Base-by-base conservation (phyloP, 2,329 filamentous ascomycete genomes). In the Pseudogymnoascus sp. region DNA sequence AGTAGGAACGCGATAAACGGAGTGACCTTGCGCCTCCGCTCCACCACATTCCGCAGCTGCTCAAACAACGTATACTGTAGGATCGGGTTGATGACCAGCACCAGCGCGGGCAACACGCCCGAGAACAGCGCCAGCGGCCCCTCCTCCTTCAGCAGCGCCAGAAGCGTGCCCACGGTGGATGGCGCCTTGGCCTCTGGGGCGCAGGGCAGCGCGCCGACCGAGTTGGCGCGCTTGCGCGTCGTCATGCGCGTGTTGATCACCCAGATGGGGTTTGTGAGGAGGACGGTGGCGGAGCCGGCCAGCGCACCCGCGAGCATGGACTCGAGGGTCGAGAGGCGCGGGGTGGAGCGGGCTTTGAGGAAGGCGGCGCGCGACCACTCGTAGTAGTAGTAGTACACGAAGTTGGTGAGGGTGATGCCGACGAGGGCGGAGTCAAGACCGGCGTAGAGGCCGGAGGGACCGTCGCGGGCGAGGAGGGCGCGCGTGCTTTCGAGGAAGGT, bases 321-420 rank as follows among this genome's bases (percentile, higher is more conserved):
- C 80, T 99, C 93, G 68, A 93, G 76, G 0, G 94, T 96, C 16
- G 91, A 94, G 74, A 99, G 87, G 74, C 92, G 92, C 77, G 85
- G 88, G 65, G 84, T 86, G 63, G 86, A 83, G 66, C 91, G 86
- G 62, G 89, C 81, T 70, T 85, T 87, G 63, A 82, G 75, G 78
- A 97, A 97, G 73, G 89, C 89, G 60, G 88, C 83, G 64, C 92
- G 87, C 66, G 92, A 94, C 90, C 91, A 99, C 79, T 99, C 94
- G 77, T 97, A 99, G 93, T 91, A 99, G 82, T 97, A 99, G 80
- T 99, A 99, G 82, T 99, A 99, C 58, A 99, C 93, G 74, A 99
- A 99, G 81, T 99, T 99, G 70, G 94, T 99, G 69, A 99, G 88
- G 76, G 90, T 94, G 80, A 99, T 97, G 75, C 94, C 94, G 76